Evolutionary conservation across 2,329 filamentous ascomycete genomes (phyloP).

Genomic region (Phyllosticta citrichinensis): DNA sequence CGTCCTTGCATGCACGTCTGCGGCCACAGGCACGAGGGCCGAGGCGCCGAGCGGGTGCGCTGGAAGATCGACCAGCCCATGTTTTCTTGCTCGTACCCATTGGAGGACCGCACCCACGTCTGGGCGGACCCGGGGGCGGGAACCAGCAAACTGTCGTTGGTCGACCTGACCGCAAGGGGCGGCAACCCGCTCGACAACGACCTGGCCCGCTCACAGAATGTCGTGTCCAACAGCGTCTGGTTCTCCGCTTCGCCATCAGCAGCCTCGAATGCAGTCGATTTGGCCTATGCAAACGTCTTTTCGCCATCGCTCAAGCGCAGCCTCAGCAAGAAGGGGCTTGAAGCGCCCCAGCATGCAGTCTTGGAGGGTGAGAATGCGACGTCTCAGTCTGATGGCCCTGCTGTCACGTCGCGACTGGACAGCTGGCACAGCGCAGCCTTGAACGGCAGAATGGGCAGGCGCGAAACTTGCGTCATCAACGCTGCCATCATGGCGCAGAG

Average conservation of each 20-base stretch:
- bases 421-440: constrained; percentile 14
- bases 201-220: constrained; percentile 1
- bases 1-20: constrained; percentile 57
- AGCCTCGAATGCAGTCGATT: background rate
- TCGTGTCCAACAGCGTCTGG: constrained; percentile 3
- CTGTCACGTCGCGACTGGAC: constrained; percentile 12
- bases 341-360: background rate
- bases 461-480: constrained; percentile 71
- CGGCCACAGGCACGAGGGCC: constrained; percentile 61
- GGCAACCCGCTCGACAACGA: constrained; percentile 24
- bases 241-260: constrained; percentile 3
- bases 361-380: background rate
- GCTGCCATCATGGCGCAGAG: constrained; percentile 62
- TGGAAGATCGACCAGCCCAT: constrained; percentile 41
- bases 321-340: background rate
- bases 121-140: constrained; percentile 52
- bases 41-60: constrained; percentile 52
- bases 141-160: constrained; percentile 52
- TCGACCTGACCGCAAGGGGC: constrained; percentile 47
- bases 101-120: constrained; percentile 32
- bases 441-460: constrained; percentile 30
- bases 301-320: background rate
- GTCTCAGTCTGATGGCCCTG: background rate
- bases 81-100: constrained; percentile 25
- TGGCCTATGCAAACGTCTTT: background rate